Conservation (phyloP, 192 early-diverging fungal genomes). For the Coemansia sp. region DNA sequence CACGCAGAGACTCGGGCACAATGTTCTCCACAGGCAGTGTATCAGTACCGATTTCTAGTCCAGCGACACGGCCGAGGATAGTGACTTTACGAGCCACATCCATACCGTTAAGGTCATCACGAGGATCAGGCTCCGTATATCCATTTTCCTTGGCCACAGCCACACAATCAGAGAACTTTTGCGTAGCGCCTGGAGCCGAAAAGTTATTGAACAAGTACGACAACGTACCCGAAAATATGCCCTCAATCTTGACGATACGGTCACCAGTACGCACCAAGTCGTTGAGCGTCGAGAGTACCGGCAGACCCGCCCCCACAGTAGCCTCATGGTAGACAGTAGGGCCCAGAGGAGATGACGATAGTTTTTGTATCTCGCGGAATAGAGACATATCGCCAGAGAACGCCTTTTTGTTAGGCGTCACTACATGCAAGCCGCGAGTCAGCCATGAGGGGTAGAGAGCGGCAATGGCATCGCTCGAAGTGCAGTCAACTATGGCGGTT, state of each 20-base stretch:
- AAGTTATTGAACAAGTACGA: constrained; percentile 99
- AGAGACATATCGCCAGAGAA: constrained; percentile 78
- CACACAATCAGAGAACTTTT: constrained; percentile 88
- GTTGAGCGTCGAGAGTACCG: constrained; percentile 87
- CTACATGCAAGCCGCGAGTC: constrained; percentile 75
- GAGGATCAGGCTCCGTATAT: constrained; percentile 98
- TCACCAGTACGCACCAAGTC: constrained; percentile 93
- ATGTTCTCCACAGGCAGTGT: constrained; percentile 94
- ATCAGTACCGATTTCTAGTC: constrained; percentile 72
- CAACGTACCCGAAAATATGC: constrained; percentile 96
- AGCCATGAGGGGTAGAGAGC: constrained; percentile 84
- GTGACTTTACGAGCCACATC: constrained; percentile 97
- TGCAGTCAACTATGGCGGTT: constrained; percentile 88
- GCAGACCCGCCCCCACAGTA: constrained; percentile 97
- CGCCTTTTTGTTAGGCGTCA: constrained; percentile 98
- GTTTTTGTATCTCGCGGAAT: constrained; percentile 73
- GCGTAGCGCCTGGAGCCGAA: constrained; percentile 65
- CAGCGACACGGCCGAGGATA: constrained; percentile 89
- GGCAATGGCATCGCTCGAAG: constrained; percentile 79
- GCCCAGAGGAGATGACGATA: constrained; percentile 54
- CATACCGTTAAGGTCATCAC: constrained; percentile 99
- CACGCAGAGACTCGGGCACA: constrained; percentile 84
- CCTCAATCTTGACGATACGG: constrained; percentile 90
- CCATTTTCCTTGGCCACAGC: constrained; percentile 87
- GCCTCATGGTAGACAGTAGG: constrained; percentile 88